Percentiles rank a stretch among this genome's conserved stretches.
phyloP scores from a whole-genome alignment of 768 basidiomycete genomes.

The Boletellus ananiceps region DNA sequence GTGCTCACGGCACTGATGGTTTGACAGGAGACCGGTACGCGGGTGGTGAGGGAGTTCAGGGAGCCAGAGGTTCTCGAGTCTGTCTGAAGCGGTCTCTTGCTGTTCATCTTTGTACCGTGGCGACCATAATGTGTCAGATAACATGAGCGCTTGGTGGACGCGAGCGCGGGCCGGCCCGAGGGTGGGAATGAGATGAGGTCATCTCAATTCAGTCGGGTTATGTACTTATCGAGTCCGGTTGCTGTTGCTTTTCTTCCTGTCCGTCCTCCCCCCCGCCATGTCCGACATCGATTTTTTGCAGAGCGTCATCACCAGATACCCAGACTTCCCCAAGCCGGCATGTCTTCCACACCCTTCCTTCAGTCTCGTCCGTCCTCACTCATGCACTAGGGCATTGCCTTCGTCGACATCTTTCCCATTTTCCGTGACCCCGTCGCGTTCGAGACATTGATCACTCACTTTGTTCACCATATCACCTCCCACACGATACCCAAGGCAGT shows the following conservation, averaged over 20 bases:
- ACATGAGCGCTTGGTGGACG: constrained; percentile 12
- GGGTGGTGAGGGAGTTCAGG: constrained; percentile 94
- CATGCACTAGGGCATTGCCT: constrained; percentile 68
- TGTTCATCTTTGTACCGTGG: constrained; percentile 38
- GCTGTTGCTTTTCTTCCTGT: constrained; percentile 1
- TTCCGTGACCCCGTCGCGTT: constrained; percentile 81
- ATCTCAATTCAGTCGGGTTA: too few species aligned
- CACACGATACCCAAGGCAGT: constrained; percentile 60
- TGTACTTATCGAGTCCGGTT: neutral
- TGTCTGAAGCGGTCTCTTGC: constrained; percentile 56
- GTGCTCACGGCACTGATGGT: constrained; percentile 3
- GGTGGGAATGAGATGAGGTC: neutral
- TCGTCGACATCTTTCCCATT: constrained; percentile 94
- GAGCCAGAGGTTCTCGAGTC: constrained; percentile 93
- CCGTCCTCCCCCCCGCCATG: constrained; percentile 39
- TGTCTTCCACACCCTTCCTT: constrained; percentile 5
- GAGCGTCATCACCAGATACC: constrained; percentile 53
- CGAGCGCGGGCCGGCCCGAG: neutral
- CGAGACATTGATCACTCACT: constrained; percentile 87
- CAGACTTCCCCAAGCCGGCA: constrained; percentile 91
- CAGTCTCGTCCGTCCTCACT: neutral
- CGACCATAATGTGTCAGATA: neutral
- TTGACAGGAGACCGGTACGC: constrained; percentile 85
- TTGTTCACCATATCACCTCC: constrained; percentile 81
- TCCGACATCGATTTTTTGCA: constrained; percentile 72